Evolutionary conservation across 768 basidiomycete species (phyloP).

Genomic region (Amanita exitialis): DNA sequence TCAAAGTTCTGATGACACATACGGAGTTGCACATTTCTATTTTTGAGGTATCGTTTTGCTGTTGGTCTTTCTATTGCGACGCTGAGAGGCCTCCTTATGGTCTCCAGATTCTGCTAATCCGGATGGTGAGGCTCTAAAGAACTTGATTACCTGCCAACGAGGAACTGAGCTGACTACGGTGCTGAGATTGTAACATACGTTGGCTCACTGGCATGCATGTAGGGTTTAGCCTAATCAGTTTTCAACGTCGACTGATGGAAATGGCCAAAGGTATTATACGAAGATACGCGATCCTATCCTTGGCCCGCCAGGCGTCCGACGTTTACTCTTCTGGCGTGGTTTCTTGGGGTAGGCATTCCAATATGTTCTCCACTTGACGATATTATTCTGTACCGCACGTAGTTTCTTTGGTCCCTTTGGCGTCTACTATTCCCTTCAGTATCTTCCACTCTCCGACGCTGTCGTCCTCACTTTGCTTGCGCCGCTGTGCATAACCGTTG

Average conservation of each 20-base stretch:
- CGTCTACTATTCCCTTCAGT: conserved; percentile 62
- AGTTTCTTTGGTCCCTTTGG: conserved; percentile 69
- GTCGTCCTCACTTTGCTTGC: conserved; percentile 68
- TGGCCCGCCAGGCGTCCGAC: conserved; percentile 42
- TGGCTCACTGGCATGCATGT: conserved; percentile 2
- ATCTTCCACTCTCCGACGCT: conserved; percentile 70
- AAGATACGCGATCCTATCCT: conserved; percentile 39
- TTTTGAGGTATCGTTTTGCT: not conserved
- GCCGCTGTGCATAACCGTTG: conserved; percentile 54
- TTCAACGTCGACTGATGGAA: not conserved
- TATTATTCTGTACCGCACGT: not conserved
- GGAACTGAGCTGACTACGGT: not conserved
- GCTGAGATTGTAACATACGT: not conserved
- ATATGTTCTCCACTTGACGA: not conserved
- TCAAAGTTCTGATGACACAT: not conserved
- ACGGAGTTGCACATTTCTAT: not conserved
- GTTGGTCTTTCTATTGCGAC: not conserved
- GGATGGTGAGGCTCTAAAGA: too few relatives aligned
- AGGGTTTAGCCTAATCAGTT: not conserved
- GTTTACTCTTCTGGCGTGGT: conserved; percentile 19
- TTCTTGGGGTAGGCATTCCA: conserved; percentile 41
- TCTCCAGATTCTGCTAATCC: not conserved
- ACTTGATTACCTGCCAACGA: not conserved
- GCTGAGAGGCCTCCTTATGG: not conserved
- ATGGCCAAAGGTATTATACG: conserved; percentile 24